Percentiles rank a stretch among this genome's conserved stretches.
These are phyloP conservation scores for Naganishia albida DNA, from an alignment of 1,284 basidiomycete species.

Conservation along the genomic window DNA sequence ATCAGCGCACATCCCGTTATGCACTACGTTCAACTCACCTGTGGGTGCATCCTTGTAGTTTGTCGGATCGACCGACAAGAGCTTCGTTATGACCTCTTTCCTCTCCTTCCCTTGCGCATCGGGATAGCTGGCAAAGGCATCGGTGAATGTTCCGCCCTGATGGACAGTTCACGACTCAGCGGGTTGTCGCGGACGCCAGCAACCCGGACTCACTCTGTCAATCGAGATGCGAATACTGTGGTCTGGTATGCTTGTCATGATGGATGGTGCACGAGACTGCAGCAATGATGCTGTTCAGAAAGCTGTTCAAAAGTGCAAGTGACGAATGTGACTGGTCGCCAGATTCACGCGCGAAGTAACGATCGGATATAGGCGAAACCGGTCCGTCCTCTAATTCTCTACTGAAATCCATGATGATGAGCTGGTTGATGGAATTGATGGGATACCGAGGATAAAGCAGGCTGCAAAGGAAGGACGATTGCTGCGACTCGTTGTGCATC, in stretches of 20 bases:
- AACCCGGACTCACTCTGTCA: constrained; percentile 40
- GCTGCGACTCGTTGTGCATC: background rate
- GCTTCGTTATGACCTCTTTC: constrained; percentile 56
- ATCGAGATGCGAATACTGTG: constrained; percentile 50
- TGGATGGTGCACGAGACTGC: background rate
- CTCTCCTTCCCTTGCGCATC: constrained; percentile 34
- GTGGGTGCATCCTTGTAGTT: constrained; percentile 94
- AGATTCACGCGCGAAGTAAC: background rate
- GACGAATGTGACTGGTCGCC: background rate
- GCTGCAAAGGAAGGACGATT: too few relatives aligned
- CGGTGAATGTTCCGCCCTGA: constrained; percentile 51
- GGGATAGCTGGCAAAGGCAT: constrained; percentile 47
- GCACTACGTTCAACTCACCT: constrained; percentile 46
- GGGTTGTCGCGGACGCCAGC: background rate
- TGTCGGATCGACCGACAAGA: constrained; percentile 77
- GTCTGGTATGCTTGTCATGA: constrained; percentile 37
- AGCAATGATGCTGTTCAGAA: too few relatives aligned
- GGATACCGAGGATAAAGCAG: background rate
- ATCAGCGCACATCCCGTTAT: background rate
- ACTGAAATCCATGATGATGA: background rate
- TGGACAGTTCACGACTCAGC: background rate
- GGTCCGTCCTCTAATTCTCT: background rate
- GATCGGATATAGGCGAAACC: too few relatives aligned
- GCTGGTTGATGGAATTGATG: too few relatives aligned
- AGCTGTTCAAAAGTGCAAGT: background rate